Conservation (phyloP, 495 filamentous ascomycete species). For the Penicillium subrubescens region DNA sequence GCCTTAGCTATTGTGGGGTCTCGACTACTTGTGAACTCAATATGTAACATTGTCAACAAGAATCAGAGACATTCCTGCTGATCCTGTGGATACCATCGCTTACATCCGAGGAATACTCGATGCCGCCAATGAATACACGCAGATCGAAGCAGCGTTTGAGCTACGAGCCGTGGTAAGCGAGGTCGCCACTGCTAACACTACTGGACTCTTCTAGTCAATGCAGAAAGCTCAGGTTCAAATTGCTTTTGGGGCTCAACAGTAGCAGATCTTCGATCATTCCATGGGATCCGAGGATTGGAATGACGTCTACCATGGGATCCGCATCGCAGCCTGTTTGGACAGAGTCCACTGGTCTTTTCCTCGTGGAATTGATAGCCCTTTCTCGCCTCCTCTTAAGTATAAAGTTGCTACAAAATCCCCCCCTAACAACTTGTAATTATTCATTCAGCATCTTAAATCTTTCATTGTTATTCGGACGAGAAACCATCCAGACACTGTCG, state of each 20-base stretch:
- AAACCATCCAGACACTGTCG: not conserved
- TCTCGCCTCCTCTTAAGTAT: not conserved
- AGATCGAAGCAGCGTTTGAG: not conserved
- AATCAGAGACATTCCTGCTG: not conserved
- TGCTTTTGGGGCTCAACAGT: slow-evolving; percentile 1
- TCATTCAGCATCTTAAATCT: not conserved
- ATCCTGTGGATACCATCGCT: not conserved
- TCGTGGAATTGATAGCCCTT: not conserved
- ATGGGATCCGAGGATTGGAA: not conserved
- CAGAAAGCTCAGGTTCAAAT: no score
- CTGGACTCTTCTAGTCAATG: slow-evolving; percentile 2
- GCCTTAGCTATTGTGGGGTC: slow-evolving; percentile 6
- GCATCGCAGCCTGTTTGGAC: not conserved
- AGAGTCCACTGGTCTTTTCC: not conserved
- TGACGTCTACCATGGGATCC: slow-evolving; percentile 13
- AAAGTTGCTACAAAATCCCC: not conserved
- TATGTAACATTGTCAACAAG: not conserved
- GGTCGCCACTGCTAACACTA: slow-evolving; percentile 12
- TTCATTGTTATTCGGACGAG: not conserved
- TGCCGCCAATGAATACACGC: not conserved
- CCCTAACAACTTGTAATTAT: not conserved
- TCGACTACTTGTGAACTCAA: not conserved
- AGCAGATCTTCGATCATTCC: not conserved
- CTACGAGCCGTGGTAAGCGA: slow-evolving; percentile 12
- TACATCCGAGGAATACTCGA: slow-evolving; percentile 6